A percentile compares a stretch with the other conserved stretches of the same genome.
Conservation (phyloP, 2,329 filamentous ascomycete genomes). For the Fusarium sp. region DNA sequence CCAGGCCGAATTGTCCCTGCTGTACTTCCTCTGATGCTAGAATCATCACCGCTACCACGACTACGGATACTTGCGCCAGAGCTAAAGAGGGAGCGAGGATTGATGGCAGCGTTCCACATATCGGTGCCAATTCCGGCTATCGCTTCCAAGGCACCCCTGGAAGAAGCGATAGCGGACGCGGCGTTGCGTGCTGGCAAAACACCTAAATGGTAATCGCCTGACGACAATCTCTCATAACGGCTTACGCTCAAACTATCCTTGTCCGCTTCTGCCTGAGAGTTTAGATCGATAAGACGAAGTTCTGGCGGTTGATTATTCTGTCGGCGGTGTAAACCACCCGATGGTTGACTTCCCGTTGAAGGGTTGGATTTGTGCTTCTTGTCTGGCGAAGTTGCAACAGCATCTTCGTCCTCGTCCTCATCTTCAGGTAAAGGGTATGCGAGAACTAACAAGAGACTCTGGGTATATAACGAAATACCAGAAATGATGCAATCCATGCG, state of each 20-base stretch:
- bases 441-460: slow-evolving; percentile 88
- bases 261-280: slow-evolving; percentile 86
- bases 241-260: slow-evolving; percentile 88
- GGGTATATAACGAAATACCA: slow-evolving; percentile 95
- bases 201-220: slow-evolving; percentile 91
- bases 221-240: slow-evolving; percentile 85
- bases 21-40: slow-evolving; percentile 58
- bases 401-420: slow-evolving; percentile 57
- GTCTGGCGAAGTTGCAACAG: slow-evolving; percentile 35
- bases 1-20: slow-evolving; percentile 47
- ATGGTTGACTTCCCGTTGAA: slow-evolving; percentile 66
- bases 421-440: slow-evolving; percentile 85
- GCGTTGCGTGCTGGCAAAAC: slow-evolving; percentile 80
- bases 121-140: slow-evolving; percentile 78
- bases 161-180: slow-evolving; percentile 70
- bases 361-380: slow-evolving; percentile 55
- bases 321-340: slow-evolving; percentile 74
- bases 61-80: slow-evolving; percentile 82
- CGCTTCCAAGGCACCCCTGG: slow-evolving; percentile 80
- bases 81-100: slow-evolving; percentile 86
- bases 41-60: slow-evolving; percentile 70
- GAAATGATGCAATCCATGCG: slow-evolving; percentile 98
- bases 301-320: slow-evolving; percentile 88
- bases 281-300: slow-evolving; percentile 88
- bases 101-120: slow-evolving; percentile 91